Evolutionary conservation across 805 yeast genomes (phyloP).

Genomic region (Spathaspora passalidarum): DNA sequence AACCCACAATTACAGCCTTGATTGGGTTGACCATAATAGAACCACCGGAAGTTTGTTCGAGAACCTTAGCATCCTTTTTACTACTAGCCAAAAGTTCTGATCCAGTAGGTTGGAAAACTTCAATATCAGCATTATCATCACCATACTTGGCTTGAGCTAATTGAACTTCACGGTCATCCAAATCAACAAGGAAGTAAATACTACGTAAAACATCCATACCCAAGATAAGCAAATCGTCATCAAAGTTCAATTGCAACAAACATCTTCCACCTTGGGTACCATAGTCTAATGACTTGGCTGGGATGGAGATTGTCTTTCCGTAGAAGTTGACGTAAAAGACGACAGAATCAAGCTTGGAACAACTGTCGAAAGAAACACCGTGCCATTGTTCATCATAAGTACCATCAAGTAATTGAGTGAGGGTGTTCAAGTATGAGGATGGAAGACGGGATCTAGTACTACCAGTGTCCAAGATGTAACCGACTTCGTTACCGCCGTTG

Average conservation of each 20-base stretch:
- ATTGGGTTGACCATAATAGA: neutral
- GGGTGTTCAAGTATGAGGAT: neutral
- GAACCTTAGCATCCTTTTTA: neutral
- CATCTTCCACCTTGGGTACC: neutral
- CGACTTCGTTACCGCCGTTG: neutral
- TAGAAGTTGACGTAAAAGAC: neutral
- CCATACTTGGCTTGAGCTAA: constrained; percentile 37
- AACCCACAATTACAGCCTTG: neutral
- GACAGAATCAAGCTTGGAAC: neutral
- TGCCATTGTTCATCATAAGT: neutral
- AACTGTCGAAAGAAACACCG: neutral
- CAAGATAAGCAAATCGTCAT: constrained; percentile 27
- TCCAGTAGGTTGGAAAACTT: constrained; percentile 12
- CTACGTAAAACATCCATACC: constrained; percentile 66
- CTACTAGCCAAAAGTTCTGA: neutral
- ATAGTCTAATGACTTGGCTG: neutral
- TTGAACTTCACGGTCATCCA: constrained; percentile 54
- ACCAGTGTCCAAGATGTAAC: constrained; percentile 1
- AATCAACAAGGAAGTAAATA: constrained; percentile 62
- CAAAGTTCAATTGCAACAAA: constrained; percentile 3
- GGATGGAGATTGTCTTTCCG: neutral
- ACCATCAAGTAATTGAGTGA: neutral
- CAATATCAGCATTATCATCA: constrained; percentile 38
- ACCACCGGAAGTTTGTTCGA: neutral
- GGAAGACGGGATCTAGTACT: neutral